Percentiles rank a stretch among this genome's conserved stretches.
These are phyloP conservation scores for Coriaria nepalensis DNA, from an alignment of 306 rosid genomes.

Conservation along the genomic window DNA sequence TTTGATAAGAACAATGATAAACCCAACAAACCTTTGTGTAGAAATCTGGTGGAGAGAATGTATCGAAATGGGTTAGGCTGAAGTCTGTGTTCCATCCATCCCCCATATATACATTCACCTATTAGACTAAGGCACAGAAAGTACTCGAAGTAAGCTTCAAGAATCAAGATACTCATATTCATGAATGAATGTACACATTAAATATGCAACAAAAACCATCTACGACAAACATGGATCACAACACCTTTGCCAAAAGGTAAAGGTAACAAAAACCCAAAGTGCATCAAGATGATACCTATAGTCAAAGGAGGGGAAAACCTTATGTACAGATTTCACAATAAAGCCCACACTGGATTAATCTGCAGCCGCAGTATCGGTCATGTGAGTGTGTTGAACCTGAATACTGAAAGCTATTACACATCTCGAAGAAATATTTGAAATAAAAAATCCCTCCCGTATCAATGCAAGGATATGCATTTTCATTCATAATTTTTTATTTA, in stretches of 20 bases:
- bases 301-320: slow-evolving; percentile 74
- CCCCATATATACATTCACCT: slow-evolving; percentile 66
- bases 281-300: slow-evolving; percentile 42
- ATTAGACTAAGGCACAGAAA: slow-evolving; percentile 9
- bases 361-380: slow-evolving; percentile 95
- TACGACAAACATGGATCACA: too few species aligned
- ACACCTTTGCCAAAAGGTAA: too few species aligned
- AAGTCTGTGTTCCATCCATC: slow-evolving; percentile 46
- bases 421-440: slow-evolving; percentile 14
- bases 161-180: neutral
- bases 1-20: neutral
- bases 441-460: slow-evolving; percentile 7
- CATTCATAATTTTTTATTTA: slow-evolving; percentile 7
- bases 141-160: neutral
- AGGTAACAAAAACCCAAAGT: too few species aligned
- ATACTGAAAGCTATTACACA: slow-evolving; percentile 18
- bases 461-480: neutral
- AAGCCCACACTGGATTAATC: slow-evolving; percentile 83
- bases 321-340: slow-evolving; percentile 63
- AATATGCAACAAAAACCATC: too few species aligned
- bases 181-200: neutral
- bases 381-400: slow-evolving; percentile 93
- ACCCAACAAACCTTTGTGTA: slow-evolving; percentile 51
- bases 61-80: slow-evolving; percentile 37
- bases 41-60: slow-evolving; percentile 80